Evolutionary conservation across 345 rosid species (phyloP).

Genomic region (Rhizophora mangle): DNA sequence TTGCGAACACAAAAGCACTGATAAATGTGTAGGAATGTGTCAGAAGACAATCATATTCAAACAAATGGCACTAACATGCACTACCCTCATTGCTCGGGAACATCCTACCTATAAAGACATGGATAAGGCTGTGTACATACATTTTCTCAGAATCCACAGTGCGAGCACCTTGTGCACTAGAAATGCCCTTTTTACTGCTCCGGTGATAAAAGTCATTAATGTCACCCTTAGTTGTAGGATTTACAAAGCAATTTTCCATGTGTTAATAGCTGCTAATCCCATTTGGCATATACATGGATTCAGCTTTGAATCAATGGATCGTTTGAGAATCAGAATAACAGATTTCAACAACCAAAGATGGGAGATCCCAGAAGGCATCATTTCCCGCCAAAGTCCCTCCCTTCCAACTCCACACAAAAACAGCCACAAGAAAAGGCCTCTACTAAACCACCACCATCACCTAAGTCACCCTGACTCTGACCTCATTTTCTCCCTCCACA

Average conservation of each 20-base stretch:
- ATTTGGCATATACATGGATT: neutral
- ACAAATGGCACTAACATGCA: too few relatives aligned
- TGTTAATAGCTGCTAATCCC: neutral
- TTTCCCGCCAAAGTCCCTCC: conserved; percentile 34
- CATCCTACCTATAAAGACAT: too few relatives aligned
- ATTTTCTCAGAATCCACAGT: too few relatives aligned
- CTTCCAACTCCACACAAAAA: neutral
- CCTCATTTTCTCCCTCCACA: conserved; percentile 52
- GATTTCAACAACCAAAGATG: conserved; percentile 18
- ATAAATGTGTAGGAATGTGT: too few relatives aligned
- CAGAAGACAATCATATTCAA: too few relatives aligned
- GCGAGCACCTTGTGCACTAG: too few relatives aligned
- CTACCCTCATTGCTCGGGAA: too few relatives aligned
- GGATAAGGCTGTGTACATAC: too few relatives aligned
- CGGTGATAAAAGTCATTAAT: too few relatives aligned
- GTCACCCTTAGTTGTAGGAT: neutral
- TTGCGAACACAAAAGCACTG: too few relatives aligned
- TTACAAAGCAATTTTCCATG: neutral
- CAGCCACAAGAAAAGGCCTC: neutral
- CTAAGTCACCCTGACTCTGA: conserved; percentile 38
- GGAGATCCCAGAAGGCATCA: conserved; percentile 31
- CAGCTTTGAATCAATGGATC: conserved; percentile 20
- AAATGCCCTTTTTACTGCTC: too few relatives aligned
- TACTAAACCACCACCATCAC: neutral
- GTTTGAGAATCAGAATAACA: conserved; percentile 20